Evolutionary conservation across 208 protist species (phyloP).

Genomic region (Leishmania tarentolae): DNA sequence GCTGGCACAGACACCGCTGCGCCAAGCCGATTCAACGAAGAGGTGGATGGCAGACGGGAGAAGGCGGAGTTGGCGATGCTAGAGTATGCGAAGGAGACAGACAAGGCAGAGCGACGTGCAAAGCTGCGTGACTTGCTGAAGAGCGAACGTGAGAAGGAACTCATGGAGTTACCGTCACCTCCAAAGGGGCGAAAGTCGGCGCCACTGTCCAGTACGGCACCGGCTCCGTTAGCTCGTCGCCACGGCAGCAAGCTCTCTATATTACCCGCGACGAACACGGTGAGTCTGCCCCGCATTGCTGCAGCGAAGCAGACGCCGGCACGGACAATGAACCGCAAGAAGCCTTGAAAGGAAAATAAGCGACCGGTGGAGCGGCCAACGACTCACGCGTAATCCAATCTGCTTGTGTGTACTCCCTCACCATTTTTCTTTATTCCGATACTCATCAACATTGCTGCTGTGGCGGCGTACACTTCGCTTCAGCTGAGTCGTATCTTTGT

Average conservation of each 20-base stretch:
- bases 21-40: constrained; percentile 37
- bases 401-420: not conserved
- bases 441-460: not conserved
- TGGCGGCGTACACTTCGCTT: not conserved
- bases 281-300: constrained; percentile 12
- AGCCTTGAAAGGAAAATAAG: not conserved
- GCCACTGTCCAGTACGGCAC: not conserved
- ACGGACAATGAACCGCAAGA: not conserved
- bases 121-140: constrained; percentile 89
- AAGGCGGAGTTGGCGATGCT: constrained; percentile 72
- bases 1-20: not conserved
- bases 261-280: not conserved
- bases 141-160: constrained; percentile 76
- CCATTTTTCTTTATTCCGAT: not conserved
- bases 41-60: constrained; percentile 67
- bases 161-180: constrained; percentile 39
- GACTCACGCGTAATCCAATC: not conserved
- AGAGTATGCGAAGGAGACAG: constrained; percentile 85
- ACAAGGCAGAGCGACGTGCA: constrained; percentile 85
- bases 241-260: constrained; percentile 7
- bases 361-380: not conserved
- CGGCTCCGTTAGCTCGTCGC: not conserved
- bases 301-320: not conserved
- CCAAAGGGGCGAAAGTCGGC: constrained; percentile 18
- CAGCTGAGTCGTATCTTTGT: not conserved